Conservation (phyloP, 768 basidiomycete genomes). For the Leccinum arenicola region DNA sequence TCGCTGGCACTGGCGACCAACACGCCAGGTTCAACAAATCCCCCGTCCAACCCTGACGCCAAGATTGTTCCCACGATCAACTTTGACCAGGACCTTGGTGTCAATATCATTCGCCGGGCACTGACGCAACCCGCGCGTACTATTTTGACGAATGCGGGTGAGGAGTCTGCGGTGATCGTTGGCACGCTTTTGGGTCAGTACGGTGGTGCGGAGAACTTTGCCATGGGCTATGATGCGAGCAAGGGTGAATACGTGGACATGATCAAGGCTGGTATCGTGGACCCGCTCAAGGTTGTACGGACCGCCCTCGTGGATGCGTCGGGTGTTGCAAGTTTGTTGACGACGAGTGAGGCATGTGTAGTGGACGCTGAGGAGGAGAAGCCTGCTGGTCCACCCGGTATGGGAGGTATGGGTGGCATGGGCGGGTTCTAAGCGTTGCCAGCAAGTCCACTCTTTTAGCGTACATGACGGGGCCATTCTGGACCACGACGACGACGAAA, state of each 20-base stretch:
- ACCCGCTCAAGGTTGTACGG: conserved; percentile 93
- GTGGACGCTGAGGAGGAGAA: conserved; percentile 89
- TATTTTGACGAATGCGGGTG: conserved; percentile 91
- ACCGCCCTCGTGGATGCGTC: conserved; percentile 90
- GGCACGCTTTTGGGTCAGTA: conserved; percentile 77
- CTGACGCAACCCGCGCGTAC: conserved; percentile 80
- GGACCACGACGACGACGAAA: background rate
- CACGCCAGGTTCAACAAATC: conserved; percentile 43
- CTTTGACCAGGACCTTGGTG: conserved; percentile 98
- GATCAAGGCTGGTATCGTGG: conserved; percentile 92
- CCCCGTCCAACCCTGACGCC: conserved; percentile 53
- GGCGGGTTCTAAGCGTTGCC: conserved; percentile 40
- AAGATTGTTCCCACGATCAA: conserved; percentile 76
- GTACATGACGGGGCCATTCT: background rate
- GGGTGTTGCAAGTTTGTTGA: conserved; percentile 91
- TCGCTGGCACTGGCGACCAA: conserved; percentile 63
- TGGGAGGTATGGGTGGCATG: conserved; percentile 65
- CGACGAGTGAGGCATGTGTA: conserved; percentile 89
- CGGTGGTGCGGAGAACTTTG: conserved; percentile 72
- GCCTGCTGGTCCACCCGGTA: conserved; percentile 48
- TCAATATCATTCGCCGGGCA: conserved; percentile 87
- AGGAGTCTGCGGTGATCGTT: conserved; percentile 91
- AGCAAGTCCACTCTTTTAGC: background rate
- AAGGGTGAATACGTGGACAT: conserved; percentile 94
- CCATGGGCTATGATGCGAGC: conserved; percentile 86